Evolutionary conservation across 2,329 filamentous ascomycete genomes (phyloP).

Genomic region (Phaeoacremonium minimum): DNA sequence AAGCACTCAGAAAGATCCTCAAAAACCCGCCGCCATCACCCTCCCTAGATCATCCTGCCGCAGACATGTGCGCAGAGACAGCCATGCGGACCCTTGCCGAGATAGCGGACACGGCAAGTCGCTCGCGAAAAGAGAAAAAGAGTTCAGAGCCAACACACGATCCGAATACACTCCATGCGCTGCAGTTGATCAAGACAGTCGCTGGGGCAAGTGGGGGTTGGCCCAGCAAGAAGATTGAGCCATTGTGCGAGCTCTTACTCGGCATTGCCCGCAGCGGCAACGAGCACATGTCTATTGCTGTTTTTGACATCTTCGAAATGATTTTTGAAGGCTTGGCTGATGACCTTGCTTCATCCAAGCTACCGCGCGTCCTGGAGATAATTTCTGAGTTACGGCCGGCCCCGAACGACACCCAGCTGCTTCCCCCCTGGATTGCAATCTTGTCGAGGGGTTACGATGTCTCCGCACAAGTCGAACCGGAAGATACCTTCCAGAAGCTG

Average conservation of each 20-base stretch:
- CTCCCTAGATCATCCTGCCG: slow-evolving; percentile 87
- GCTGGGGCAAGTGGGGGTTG: slow-evolving; percentile 85
- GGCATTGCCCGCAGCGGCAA: slow-evolving; percentile 86
- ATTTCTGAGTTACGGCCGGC: slow-evolving; percentile 89
- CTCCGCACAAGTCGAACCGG: slow-evolving; percentile 78
- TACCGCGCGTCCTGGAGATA: slow-evolving; percentile 83
- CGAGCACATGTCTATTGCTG: slow-evolving; percentile 92
- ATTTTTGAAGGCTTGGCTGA: slow-evolving; percentile 91
- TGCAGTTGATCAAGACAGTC: slow-evolving; percentile 89
- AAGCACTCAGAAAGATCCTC: slow-evolving; percentile 79
- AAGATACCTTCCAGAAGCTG: slow-evolving; percentile 88
- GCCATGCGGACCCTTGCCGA: slow-evolving; percentile 77
- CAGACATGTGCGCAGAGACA: slow-evolving; percentile 93
- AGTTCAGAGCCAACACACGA: slow-evolving; percentile 60
- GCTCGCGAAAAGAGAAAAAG: slow-evolving; percentile 67
- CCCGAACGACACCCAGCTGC: slow-evolving; percentile 87
- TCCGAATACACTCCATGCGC: slow-evolving; percentile 81
- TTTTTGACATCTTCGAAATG: slow-evolving; percentile 96
- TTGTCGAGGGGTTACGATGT: slow-evolving; percentile 93
- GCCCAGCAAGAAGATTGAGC: slow-evolving; percentile 94
- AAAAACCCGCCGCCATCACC: slow-evolving; percentile 85
- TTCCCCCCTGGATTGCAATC: slow-evolving; percentile 96
- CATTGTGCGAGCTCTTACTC: slow-evolving; percentile 82
- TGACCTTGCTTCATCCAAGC: slow-evolving; percentile 81
- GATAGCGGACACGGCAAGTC: slow-evolving; percentile 58